Conservation (phyloP, 139 green algal genomes). For the Pycnococcus provasolii region DNA sequence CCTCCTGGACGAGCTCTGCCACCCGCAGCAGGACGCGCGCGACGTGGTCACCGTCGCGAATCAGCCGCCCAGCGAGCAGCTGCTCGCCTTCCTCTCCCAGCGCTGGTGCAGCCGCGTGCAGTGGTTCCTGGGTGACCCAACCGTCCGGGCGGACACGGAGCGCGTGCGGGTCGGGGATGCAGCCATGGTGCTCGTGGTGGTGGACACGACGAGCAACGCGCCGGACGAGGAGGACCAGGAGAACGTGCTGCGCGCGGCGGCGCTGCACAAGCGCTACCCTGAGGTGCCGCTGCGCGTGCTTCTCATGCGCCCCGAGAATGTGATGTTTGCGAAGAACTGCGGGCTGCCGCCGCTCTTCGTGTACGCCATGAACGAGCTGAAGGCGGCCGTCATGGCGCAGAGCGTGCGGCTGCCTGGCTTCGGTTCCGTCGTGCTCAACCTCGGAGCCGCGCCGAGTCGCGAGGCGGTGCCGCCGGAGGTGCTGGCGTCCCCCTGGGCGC, state of each 20-base stretch:
- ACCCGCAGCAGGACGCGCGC: background rate
- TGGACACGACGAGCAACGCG: background rate
- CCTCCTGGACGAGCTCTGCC: slow-evolving; percentile 8
- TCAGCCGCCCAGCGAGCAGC: too few relatives aligned
- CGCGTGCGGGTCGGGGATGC: too few relatives aligned
- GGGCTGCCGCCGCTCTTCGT: background rate
- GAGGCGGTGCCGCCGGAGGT: background rate
- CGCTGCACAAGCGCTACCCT: slow-evolving; percentile 1
- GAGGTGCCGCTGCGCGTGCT: background rate
- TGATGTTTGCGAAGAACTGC: background rate
- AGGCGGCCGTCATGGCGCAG: slow-evolving; percentile 5
- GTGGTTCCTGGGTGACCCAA: background rate
- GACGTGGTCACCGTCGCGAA: too few relatives aligned
- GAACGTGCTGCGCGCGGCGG: slow-evolving; percentile 6
- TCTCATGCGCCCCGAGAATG: background rate
- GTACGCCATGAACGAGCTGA: slow-evolving; percentile 11
- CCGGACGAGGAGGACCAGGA: slow-evolving; percentile 9
- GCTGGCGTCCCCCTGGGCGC: background rate
- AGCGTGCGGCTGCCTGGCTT: slow-evolving; percentile 3
- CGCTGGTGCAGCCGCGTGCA: too few relatives aligned
- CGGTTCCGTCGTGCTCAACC: slow-evolving; percentile 7
- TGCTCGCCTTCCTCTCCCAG: too few relatives aligned
- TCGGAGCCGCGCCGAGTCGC: background rate
- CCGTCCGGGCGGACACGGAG: too few relatives aligned
- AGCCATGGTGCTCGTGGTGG: background rate